Conservation (phyloP, 1,139 yeast genomes). For the Hansenula lynferdii region DNA sequence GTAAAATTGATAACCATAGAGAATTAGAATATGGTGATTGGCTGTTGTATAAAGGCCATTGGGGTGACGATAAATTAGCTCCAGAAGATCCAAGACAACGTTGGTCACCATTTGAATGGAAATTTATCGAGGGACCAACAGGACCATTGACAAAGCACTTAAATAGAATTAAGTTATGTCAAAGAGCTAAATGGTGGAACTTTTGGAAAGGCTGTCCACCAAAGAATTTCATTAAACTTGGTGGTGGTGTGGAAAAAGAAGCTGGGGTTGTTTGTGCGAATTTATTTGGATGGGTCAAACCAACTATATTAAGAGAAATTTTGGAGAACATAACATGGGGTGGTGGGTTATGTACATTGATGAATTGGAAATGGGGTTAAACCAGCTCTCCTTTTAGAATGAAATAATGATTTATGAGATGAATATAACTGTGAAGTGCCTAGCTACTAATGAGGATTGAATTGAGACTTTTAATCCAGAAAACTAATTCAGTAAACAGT, state of each 20-base stretch:
- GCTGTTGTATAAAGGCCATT: slow-evolving; percentile 74
- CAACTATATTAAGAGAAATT: slow-evolving; percentile 40
- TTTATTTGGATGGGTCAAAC: slow-evolving; percentile 46
- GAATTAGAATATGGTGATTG: slow-evolving; percentile 70
- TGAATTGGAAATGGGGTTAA: slow-evolving; percentile 38
- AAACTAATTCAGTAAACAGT: too few relatives aligned
- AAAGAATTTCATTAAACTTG: slow-evolving; percentile 68
- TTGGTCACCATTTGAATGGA: slow-evolving; percentile 87
- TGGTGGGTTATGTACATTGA: slow-evolving; percentile 59
- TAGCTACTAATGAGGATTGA: too few relatives aligned
- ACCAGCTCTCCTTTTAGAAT: too few relatives aligned
- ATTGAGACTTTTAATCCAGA: too few relatives aligned
- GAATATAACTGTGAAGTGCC: background rate
- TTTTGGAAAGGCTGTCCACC: slow-evolving; percentile 75
- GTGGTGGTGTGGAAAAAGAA: slow-evolving; percentile 85
- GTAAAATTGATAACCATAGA: slow-evolving; percentile 40
- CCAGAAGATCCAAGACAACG: slow-evolving; percentile 71
- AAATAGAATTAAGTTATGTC: slow-evolving; percentile 67
- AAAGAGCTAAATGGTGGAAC: slow-evolving; percentile 75
- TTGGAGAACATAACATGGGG: slow-evolving; percentile 63
- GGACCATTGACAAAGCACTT: slow-evolving; percentile 86
- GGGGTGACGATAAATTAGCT: slow-evolving; percentile 82
- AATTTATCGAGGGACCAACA: slow-evolving; percentile 84
- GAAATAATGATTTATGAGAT: background rate
- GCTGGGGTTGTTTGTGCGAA: slow-evolving; percentile 43